These are phyloP conservation scores for Verticillium zaregamsianum DNA, from an alignment of 2,329 filamentous ascomycete species.

Conservation along the genomic window DNA sequence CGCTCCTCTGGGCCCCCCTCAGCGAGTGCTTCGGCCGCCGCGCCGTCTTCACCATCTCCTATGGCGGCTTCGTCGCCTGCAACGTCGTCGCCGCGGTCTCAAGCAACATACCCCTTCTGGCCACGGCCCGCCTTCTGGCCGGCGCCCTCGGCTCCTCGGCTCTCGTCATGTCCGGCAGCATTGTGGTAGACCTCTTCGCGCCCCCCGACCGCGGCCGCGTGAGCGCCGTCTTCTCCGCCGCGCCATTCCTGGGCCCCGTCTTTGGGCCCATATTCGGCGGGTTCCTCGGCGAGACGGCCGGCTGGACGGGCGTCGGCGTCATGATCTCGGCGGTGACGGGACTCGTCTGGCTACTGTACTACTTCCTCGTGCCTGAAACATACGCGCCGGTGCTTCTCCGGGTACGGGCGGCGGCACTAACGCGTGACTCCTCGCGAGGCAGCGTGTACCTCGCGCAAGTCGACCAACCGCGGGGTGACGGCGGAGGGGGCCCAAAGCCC, in stretches of 20 bases:
- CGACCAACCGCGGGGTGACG: no score
- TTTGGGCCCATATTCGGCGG: no score
- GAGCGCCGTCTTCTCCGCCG: slow-evolving; percentile 55
- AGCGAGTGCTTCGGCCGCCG: slow-evolving; percentile 61
- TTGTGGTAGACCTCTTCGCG: slow-evolving; percentile 60
- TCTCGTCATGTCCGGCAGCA: slow-evolving; percentile 58
- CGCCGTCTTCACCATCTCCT: slow-evolving; percentile 56
- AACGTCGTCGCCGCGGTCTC: slow-evolving; percentile 55
- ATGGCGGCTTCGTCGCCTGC: slow-evolving; percentile 54
- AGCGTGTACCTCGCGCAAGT: no score
- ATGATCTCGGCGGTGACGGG: no score
- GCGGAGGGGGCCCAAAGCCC: no score
- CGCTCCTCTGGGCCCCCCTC: slow-evolving; percentile 62
- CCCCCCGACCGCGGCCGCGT: slow-evolving; percentile 52
- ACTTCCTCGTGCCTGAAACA: no score
- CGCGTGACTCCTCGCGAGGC: no score
- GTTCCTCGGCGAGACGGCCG: no score
- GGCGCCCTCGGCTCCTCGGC: slow-evolving; percentile 60
- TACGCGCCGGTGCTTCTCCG: no score
- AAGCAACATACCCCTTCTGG: slow-evolving; percentile 52
- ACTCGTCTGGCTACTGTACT: no score
- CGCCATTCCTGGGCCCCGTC: slow-evolving; percentile 59
- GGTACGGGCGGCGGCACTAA: no score
- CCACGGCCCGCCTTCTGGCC: slow-evolving; percentile 67
- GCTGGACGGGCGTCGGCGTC: no score